Percentiles rank a stretch among this genome's conserved stretches.
Evolutionary conservation across 202 grass and related monocot species (phyloP).

Genomic region (Saccharum hybrid): DNA sequence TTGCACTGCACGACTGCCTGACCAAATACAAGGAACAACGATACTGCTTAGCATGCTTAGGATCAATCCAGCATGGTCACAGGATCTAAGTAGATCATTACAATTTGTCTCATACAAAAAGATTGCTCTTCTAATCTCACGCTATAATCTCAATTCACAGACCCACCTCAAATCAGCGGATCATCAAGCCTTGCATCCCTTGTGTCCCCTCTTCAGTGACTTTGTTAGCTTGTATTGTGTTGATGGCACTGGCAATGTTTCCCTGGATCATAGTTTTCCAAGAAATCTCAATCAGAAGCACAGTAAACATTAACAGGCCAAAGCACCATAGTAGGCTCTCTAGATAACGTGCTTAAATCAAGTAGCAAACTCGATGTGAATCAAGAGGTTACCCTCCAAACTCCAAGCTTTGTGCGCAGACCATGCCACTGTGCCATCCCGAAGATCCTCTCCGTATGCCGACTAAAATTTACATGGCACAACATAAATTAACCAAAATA

Average conservation of each 20-base stretch:
- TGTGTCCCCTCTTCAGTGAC: conserved; percentile 67
- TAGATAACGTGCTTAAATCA: background rate
- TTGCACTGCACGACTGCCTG: too few species aligned
- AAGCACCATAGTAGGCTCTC: background rate
- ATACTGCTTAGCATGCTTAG: conserved; percentile 9
- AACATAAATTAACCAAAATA: conserved; percentile 35
- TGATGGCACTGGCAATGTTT: conserved; percentile 82
- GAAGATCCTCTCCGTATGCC: conserved; percentile 72
- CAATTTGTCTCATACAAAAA: conserved; percentile 43
- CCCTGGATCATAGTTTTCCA: conserved; percentile 53
- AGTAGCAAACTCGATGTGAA: background rate
- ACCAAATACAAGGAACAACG: background rate
- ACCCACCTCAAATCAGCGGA: conserved; percentile 24
- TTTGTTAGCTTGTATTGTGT: conserved; percentile 92
- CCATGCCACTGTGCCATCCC: conserved; percentile 81
- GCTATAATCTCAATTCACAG: conserved; percentile 22
- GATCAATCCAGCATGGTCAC: conserved; percentile 17
- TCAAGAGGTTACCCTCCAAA: conserved; percentile 69
- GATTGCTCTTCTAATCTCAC: conserved; percentile 31
- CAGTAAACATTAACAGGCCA: background rate
- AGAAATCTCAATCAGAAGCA: conserved; percentile 25
- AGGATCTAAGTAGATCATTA: conserved; percentile 17
- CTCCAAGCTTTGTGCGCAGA: conserved; percentile 76
- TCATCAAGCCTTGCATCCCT: conserved; percentile 61
- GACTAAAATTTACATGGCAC: conserved; percentile 59